Base-by-base conservation (phyloP, 2,329 filamentous ascomycete genomes). In the Phoma sp. region DNA sequence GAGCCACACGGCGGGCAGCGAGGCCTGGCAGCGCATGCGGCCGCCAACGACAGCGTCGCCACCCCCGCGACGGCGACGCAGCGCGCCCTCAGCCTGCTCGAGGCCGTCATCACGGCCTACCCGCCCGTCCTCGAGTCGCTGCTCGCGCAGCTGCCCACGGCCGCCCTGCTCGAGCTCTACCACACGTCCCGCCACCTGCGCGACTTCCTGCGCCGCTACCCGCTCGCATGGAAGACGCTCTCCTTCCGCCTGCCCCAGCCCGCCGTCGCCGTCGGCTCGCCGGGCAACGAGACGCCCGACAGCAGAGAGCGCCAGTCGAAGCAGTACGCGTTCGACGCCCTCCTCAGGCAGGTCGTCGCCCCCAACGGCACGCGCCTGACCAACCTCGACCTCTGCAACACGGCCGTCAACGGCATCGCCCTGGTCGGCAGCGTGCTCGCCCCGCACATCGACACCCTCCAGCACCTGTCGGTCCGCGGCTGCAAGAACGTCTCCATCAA, bases 401-500 rank as follows among this genome's bases (percentile, higher is more conserved):
- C 84, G 7, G 81, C 83, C 10, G 83, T 86, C 21, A 83, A 81
- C 20, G 84, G 84, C 21, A 79, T 82, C 48, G 83, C 82, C 34
- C 76, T 87, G 39, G 81, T 82, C 7, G 80, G 78, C 30, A 82
- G 77, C 17, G 82, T 87, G 15, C 73, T 86, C 45, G 77, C 82
- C 56, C 77, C 81, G 33, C 79, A 83, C 25, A 78, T 81, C 50
- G 78, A 80, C 48, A 84, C 81, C 0, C 74, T 87, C 38, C 78
- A 83, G 64, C 84, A 87, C 64, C 76, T 87, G 37, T 86, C 83
- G 1, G 83, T 86, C 40, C 81, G 84, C 18, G 84, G 84, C 17
- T 87, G 84, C 76, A 85, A 86, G 72, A 85, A 87, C 67, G 84
- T 87, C 30, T 86, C 83, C 11, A 79, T 87, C 60, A 87, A 87